Base-by-base conservation (phyloP, 73 alveolate genomes). In the Paramecium tetraurelia region DNA sequence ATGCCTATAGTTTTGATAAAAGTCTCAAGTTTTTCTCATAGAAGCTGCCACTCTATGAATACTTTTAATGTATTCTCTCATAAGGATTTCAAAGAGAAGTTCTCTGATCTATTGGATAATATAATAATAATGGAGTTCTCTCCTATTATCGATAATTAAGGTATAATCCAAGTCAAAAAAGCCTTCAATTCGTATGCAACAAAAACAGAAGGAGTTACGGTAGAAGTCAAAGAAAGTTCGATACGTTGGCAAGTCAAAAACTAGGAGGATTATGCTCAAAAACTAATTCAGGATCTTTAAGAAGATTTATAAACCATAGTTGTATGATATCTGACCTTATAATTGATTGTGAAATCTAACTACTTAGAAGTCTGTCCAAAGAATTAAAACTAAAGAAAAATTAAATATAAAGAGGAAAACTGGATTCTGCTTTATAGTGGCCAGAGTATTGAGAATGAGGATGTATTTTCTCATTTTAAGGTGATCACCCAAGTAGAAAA, bases 1-100 rank as follows among this genome's bases (percentile, higher is more conserved):
- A 31, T 80, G 43, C 90, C 90, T 44, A 46, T 80, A 7, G 90
- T 50, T 18, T 24, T 80, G 20, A 80, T 80, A 0, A 80, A 76
- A 22, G 90, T 44, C 46, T 80, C 90, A 14, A 80, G 90, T 46
- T 80, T 76, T 41, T 80, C 5, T 80, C 90, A 80, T 48, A n/a
- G 75, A 80, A 76, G 90, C 5, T 80, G 90, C 16, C 46, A 41
- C 14, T 80, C 90, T 14, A 24, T 80, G 1, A 10, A 18, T 3
- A 80, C 90, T 0, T 80, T 80, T 80, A 80, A 80, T 43, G 90
- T 80, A 10, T 80, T 80, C 36, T 43, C 76, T 11, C 46, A 48
- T 48, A 41, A 80, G 22, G 90, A 80, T 44, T 80, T 80, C 16
- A 44, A 21, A 22, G 70, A 41, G 18, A 80, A 80, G 6, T 80